phyloP scores from a whole-genome alignment of 768 basidiomycete species.

The Rhodosporidiobolus sp. region DNA sequence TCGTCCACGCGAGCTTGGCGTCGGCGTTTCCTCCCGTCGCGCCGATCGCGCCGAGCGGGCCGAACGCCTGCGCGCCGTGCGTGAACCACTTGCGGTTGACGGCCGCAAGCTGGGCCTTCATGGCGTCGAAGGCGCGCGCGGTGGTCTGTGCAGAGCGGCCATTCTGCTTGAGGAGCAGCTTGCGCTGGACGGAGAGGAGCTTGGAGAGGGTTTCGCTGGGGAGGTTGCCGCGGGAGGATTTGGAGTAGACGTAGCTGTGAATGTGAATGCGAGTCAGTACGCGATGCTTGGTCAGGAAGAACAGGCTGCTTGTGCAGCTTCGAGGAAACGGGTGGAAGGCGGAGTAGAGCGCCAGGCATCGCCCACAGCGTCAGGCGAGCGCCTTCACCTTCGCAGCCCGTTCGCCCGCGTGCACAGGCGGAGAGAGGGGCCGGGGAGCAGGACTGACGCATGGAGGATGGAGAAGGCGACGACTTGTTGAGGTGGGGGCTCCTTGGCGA shows the following conservation, averaged over 20 bases:
- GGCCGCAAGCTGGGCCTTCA: conserved; percentile 21
- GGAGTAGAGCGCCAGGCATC: too few species aligned
- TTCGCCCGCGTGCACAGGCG: neutral
- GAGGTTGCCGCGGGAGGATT: conserved; percentile 32
- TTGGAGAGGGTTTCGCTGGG: conserved; percentile 18
- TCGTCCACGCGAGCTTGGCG: conserved; percentile 28
- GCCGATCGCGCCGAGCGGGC: conserved; percentile 32
- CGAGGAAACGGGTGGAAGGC: neutral
- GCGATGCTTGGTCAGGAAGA: neutral
- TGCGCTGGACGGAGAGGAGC: conserved; percentile 31
- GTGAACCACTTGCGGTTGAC: conserved; percentile 30
- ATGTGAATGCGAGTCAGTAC: neutral
- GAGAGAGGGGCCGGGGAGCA: neutral
- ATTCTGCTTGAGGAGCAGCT: conserved; percentile 5
- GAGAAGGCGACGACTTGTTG: conserved; percentile 28
- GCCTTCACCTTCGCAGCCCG: too few species aligned
- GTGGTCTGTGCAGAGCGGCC: neutral
- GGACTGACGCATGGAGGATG: conserved; percentile 33
- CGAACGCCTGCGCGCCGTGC: conserved; percentile 26
- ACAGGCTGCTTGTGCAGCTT: neutral
- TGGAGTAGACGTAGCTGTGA: conserved; percentile 35
- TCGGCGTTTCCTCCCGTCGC: conserved; percentile 10
- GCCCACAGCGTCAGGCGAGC: too few species aligned
- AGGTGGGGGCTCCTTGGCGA: conserved; percentile 10
- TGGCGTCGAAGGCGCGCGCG: conserved; percentile 21